These are phyloP conservation scores for Selenicereus undatus DNA, from an alignment of 148 eudicot genomes.

Conservation along the genomic window DNA sequence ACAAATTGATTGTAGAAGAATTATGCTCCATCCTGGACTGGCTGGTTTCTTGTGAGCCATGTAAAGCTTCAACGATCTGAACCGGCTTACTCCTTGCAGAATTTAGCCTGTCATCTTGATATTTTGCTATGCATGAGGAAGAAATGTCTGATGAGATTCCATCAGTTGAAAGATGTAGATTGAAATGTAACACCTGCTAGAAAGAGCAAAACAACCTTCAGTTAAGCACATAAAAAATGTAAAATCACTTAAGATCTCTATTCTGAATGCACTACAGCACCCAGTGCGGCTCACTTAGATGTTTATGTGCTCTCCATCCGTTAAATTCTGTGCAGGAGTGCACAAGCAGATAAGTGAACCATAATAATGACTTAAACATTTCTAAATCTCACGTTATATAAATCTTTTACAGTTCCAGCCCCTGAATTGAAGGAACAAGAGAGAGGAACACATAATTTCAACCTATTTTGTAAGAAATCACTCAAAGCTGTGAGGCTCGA, in stretches of 20 bases:
- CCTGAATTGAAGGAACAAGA: no score
- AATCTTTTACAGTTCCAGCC: neutral
- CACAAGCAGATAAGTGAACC: neutral
- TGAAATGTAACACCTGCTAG: slow-evolving; percentile 50
- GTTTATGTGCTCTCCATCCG: neutral
- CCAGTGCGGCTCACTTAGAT: neutral
- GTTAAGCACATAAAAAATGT: neutral
- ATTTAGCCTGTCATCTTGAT: slow-evolving; percentile 29
- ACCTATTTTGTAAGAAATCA: neutral
- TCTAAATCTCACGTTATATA: neutral
- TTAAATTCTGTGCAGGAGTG: neutral
- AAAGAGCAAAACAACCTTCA: slow-evolving; percentile 19
- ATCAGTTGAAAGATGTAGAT: slow-evolving; percentile 52
- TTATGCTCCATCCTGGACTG: slow-evolving; percentile 17
- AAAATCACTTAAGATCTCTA: neutral
- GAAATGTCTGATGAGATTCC: slow-evolving; percentile 31
- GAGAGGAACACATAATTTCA: neutral
- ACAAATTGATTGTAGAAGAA: slow-evolving; percentile 18
- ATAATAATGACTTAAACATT: neutral
- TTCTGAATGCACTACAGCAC: slow-evolving; percentile 1
- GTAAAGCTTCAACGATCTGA: slow-evolving; percentile 23
- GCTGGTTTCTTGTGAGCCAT: slow-evolving; percentile 19
- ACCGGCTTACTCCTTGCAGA: slow-evolving; percentile 14
- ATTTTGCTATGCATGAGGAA: slow-evolving; percentile 21
- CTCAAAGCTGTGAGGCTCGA: neutral